These are phyloP conservation scores for Lenzites betulinus DNA, from an alignment of 768 basidiomycete genomes.

Conservation along the genomic window DNA sequence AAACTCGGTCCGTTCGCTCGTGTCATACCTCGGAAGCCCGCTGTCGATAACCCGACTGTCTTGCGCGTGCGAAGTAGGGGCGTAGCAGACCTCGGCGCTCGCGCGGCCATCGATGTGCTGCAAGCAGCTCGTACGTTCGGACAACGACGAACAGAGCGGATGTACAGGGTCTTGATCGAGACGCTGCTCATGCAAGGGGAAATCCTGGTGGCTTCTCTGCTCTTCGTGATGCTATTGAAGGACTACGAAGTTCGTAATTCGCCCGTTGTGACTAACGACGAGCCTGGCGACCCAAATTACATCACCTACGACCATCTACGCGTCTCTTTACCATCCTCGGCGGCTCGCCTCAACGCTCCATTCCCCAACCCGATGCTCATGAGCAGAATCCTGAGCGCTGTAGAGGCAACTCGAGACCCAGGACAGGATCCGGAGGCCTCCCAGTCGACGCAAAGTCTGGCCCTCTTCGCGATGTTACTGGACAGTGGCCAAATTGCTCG, in stretches of 20 bases:
- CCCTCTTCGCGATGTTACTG: conserved; percentile 55
- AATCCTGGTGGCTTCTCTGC: conserved; percentile 70
- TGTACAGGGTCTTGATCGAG: conserved; percentile 62
- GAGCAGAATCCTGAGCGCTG: conserved; percentile 33
- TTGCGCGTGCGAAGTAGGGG: conserved; percentile 37
- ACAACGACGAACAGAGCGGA: conserved; percentile 55
- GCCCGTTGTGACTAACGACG: neutral
- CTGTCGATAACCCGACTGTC: conserved; percentile 14
- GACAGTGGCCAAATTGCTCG: conserved; percentile 52
- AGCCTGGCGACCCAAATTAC: neutral
- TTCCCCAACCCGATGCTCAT: conserved; percentile 15
- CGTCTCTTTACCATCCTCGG: neutral
- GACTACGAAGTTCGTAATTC: conserved; percentile 52
- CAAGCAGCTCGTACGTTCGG: conserved; percentile 53
- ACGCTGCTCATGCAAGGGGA: conserved; percentile 77
- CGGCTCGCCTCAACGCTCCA: neutral
- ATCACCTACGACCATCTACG: conserved; percentile 6
- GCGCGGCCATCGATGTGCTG: conserved; percentile 56
- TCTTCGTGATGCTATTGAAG: conserved; percentile 66
- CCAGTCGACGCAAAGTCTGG: conserved; percentile 59
- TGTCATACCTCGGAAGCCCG: conserved; percentile 16
- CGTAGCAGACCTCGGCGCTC: conserved; percentile 43
- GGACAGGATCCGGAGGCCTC: conserved; percentile 17
- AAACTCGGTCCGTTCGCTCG: conserved; percentile 23
- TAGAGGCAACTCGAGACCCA: conserved; percentile 33